Percentiles rank a stretch among this genome's conserved stretches.
phyloP scores from a whole-genome alignment of 352 stramenopile genomes.

The Phytopythium chamaehyphon region DNA sequence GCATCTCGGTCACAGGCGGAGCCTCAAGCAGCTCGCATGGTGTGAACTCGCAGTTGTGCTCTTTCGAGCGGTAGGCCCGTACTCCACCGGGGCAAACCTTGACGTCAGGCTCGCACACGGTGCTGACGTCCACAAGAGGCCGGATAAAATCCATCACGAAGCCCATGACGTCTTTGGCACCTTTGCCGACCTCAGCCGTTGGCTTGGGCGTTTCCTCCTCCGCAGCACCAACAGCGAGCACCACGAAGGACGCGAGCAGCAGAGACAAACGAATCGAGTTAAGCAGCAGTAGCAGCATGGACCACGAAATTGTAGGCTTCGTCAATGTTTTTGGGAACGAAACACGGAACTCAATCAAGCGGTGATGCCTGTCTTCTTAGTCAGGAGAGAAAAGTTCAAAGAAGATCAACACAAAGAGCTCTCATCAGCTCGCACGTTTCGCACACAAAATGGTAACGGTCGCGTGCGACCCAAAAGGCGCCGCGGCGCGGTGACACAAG shows the following conservation, averaged over 20 bases:
- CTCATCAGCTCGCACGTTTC: no score
- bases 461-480: no score
- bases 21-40: slow-evolving; percentile 31
- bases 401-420: no score
- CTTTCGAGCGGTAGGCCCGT: slow-evolving; percentile 27
- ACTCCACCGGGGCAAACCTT: slow-evolving; percentile 33
- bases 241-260: not conserved
- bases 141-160: slow-evolving; percentile 19
- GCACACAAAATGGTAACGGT: no score
- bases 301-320: slow-evolving; percentile 10
- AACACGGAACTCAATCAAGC: no score
- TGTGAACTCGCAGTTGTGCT: slow-evolving; percentile 38
- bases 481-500: no score
- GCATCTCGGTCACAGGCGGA: slow-evolving; percentile 1
- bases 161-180: no score
- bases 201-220: not conserved
- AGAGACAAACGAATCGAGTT: not conserved
- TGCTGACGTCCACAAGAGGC: not conserved
- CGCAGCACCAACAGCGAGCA: not conserved
- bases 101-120: slow-evolving; percentile 33
- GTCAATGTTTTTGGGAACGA: not conserved
- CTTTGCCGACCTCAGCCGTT: not conserved
- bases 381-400: no score
- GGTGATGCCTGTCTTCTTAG: no score
- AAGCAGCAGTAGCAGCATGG: not conserved